phyloP scores from a whole-genome alignment of 768 basidiomycete species.

The Naganishia kalamii region DNA sequence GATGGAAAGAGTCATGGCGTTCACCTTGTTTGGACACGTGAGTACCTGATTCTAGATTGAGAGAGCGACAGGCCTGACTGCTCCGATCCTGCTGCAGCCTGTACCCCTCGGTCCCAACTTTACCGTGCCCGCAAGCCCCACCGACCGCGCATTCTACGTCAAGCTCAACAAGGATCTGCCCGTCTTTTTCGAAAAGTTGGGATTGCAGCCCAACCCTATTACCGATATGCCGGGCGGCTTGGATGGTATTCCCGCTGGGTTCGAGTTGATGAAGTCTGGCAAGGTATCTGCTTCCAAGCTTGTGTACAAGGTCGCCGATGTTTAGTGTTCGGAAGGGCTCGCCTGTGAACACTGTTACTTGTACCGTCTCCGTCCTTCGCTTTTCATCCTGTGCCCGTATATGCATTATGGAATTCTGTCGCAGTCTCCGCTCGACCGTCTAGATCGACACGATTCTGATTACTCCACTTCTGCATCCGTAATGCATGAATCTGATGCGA shows the following conservation, averaged over 20 bases:
- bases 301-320: constrained; percentile 14
- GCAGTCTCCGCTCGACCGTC: neutral
- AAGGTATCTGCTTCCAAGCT: constrained; percentile 21
- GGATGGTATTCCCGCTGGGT: constrained; percentile 32
- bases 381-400: neutral
- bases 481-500: neutral
- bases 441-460: neutral
- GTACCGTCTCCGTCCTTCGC: neutral
- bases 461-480: neutral
- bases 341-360: neutral
- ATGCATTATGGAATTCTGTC: neutral
- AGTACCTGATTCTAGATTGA: neutral
- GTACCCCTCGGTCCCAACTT: constrained; percentile 32
- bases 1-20: constrained; percentile 29
- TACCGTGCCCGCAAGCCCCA: constrained; percentile 27
- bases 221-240: constrained; percentile 36
- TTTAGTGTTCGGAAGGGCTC: neutral
- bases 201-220: constrained; percentile 34
- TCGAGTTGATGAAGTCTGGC: constrained; percentile 27
- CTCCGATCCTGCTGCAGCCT: too few relatives aligned
- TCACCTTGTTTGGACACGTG: constrained; percentile 32
- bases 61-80: too few relatives aligned
- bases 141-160: constrained; percentile 26
- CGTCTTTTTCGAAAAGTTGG: constrained; percentile 28
- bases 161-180: constrained; percentile 19